A percentile compares a stretch with the other conserved stretches of the same genome.
These are phyloP conservation scores for Laguncularia racemosa DNA, from an alignment of 345 rosid genomes.

Conservation along the genomic window DNA sequence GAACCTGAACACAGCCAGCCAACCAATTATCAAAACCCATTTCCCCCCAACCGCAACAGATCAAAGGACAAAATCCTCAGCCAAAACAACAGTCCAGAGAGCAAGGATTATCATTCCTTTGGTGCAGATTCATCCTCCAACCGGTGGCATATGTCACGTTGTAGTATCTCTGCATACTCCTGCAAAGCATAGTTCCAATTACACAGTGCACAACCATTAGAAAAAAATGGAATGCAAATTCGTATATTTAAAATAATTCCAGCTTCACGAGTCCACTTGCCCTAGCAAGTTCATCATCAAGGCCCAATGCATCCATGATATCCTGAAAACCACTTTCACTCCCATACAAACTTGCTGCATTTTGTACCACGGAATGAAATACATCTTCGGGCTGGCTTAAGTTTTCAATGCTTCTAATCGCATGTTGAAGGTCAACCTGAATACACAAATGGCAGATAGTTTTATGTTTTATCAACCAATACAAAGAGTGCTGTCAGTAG, in stretches of 20 bases:
- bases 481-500: neutral
- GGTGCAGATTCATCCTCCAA: slow-evolving; percentile 22
- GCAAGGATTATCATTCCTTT: too few relatives aligned
- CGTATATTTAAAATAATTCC: neutral
- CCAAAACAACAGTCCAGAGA: too few relatives aligned
- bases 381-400: slow-evolving; percentile 44
- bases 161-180: slow-evolving; percentile 65
- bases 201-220: neutral
- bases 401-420: slow-evolving; percentile 49
- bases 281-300: slow-evolving; percentile 45
- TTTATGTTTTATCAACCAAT: neutral
- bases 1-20: too few relatives aligned
- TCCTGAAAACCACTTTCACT: slow-evolving; percentile 26
- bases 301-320: slow-evolving; percentile 42
- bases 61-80: too few relatives aligned
- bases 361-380: slow-evolving; percentile 51
- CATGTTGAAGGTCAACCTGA: slow-evolving; percentile 41
- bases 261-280: slow-evolving; percentile 23
- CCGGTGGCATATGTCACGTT: slow-evolving; percentile 33
- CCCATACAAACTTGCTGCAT: slow-evolving; percentile 33
- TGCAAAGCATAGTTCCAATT: slow-evolving; percentile 16
- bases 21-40: too few relatives aligned
- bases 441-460: neutral
- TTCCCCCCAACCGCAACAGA: too few relatives aligned
- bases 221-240: neutral